Evolutionary conservation across 2,329 filamentous ascomycete species (phyloP).

Genomic region (Talaromyces sp.): DNA sequence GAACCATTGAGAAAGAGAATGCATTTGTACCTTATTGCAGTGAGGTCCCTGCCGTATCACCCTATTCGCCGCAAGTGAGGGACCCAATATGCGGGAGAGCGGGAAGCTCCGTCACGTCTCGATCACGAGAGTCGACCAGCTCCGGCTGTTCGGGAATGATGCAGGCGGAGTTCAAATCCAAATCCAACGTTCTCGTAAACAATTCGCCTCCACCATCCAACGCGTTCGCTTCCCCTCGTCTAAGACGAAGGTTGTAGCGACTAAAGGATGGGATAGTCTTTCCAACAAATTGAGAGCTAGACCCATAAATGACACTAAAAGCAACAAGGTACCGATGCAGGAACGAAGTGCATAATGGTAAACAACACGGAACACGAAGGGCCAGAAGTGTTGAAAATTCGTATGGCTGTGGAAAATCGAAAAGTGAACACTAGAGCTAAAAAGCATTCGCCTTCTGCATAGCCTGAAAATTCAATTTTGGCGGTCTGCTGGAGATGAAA

Average conservation of each 20-base stretch:
- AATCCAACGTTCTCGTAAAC: constrained; percentile 30
- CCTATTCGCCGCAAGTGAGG: constrained; percentile 28
- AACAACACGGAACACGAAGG: constrained; percentile 4
- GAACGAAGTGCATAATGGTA: not conserved
- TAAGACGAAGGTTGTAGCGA: not conserved
- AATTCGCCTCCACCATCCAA: not conserved
- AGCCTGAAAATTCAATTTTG: not conserved
- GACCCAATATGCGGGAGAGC: constrained; percentile 23
- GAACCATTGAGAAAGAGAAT: constrained; percentile 10
- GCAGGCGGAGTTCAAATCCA: constrained; percentile 33
- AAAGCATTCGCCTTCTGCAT: constrained; percentile 13
- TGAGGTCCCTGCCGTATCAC: constrained; percentile 15
- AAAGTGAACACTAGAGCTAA: constrained; percentile 16
- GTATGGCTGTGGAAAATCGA: constrained; percentile 24
- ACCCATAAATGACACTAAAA: not conserved
- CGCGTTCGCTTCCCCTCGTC: not conserved
- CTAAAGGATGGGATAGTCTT: not conserved
- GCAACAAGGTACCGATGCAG: not conserved
- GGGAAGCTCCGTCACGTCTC: constrained; percentile 27
- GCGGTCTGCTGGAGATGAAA: constrained; percentile 2
- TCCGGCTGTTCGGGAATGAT: constrained; percentile 29
- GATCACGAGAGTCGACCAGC: constrained; percentile 34
- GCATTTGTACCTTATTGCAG: constrained; percentile 21
- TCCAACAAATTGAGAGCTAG: not conserved
- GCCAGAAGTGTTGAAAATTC: constrained; percentile 15